Percentiles rank a stretch among this genome's conserved stretches.
Evolutionary conservation across 768 basidiomycete genomes (phyloP).

Genomic region (Termitomyces eurrhizus): DNA sequence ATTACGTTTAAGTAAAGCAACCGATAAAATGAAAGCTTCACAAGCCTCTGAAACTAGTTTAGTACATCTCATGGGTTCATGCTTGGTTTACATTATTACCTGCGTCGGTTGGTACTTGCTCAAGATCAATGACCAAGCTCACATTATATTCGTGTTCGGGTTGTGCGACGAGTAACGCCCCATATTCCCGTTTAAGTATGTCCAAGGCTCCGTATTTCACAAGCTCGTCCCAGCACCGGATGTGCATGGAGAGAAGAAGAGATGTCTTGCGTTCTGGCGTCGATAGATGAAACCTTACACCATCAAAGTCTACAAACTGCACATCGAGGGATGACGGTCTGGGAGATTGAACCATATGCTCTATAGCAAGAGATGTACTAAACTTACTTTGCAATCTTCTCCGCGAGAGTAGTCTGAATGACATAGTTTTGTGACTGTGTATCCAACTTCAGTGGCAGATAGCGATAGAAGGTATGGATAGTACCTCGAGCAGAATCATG

Average conservation of each 20-base stretch:
- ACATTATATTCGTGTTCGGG: constrained; percentile 89
- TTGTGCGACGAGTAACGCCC: constrained; percentile 56
- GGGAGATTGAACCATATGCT: constrained; percentile 13
- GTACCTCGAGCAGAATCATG: constrained; percentile 88
- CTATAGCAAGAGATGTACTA: neutral
- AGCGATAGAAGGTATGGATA: constrained; percentile 10
- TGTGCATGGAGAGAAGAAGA: constrained; percentile 90
- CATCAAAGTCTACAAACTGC: constrained; percentile 96
- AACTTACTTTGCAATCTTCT: constrained; percentile 78
- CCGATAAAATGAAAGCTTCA: constrained; percentile 72
- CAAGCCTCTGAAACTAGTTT: constrained; percentile 57
- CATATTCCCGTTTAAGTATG: constrained; percentile 81
- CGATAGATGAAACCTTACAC: constrained; percentile 90
- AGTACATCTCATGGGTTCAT: constrained; percentile 7
- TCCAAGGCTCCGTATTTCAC: constrained; percentile 81
- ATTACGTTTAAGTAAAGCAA: constrained; percentile 88
- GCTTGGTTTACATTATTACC: constrained; percentile 44
- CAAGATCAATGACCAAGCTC: constrained; percentile 82
- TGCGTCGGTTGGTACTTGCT: constrained; percentile 73
- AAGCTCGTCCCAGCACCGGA: constrained; percentile 96
- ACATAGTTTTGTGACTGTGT: constrained; percentile 85
- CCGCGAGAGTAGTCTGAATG: constrained; percentile 83
- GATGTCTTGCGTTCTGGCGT: constrained; percentile 82
- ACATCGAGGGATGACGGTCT: constrained; percentile 93
- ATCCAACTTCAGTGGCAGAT: constrained; percentile 8